A percentile compares a stretch with the other conserved stretches of the same genome.
phyloP scores from a whole-genome alignment of 2,329 filamentous ascomycete species.

The Sporothrix brasiliensis region DNA sequence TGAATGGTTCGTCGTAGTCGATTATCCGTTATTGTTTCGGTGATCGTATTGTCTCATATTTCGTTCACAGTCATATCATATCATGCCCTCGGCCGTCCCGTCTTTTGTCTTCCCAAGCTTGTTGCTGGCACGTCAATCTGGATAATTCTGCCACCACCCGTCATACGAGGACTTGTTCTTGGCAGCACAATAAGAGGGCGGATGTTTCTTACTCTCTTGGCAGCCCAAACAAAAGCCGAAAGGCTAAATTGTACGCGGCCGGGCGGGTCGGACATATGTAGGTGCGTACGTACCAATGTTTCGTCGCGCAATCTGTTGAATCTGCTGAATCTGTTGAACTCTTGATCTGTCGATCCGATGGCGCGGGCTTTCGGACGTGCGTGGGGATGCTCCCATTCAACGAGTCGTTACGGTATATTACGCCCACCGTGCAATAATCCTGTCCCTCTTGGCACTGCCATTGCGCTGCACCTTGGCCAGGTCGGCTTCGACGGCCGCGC shows the following conservation, averaged over 20 bases:
- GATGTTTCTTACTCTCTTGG: neutral
- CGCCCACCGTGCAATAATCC: conserved; percentile 53
- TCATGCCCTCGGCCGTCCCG: neutral
- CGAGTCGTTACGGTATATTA: neutral
- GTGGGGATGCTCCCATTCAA: neutral
- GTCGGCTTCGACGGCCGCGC: conserved; percentile 46
- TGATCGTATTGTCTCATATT: too few relatives aligned
- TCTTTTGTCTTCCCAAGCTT: too few relatives aligned
- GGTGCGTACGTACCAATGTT: neutral
- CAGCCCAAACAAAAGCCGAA: neutral
- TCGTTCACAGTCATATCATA: neutral
- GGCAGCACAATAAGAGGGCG: neutral
- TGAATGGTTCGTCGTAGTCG: too few relatives aligned
- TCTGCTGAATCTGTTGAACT: neutral
- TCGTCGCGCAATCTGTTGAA: neutral
- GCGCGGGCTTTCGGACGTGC: conserved; percentile 8
- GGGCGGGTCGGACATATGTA: conserved; percentile 2
- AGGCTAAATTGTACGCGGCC: conserved; percentile 8
- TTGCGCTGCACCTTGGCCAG: conserved; percentile 43
- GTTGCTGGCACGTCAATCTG: neutral
- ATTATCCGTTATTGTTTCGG: neutral
- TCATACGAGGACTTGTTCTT: neutral
- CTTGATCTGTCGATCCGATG: neutral
- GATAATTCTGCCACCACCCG: neutral
- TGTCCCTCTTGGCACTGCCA: conserved; percentile 53